phyloP scores from a whole-genome alignment of 1,284 basidiomycete genomes.

The Cutaneotrichosporon mucoides region DNA sequence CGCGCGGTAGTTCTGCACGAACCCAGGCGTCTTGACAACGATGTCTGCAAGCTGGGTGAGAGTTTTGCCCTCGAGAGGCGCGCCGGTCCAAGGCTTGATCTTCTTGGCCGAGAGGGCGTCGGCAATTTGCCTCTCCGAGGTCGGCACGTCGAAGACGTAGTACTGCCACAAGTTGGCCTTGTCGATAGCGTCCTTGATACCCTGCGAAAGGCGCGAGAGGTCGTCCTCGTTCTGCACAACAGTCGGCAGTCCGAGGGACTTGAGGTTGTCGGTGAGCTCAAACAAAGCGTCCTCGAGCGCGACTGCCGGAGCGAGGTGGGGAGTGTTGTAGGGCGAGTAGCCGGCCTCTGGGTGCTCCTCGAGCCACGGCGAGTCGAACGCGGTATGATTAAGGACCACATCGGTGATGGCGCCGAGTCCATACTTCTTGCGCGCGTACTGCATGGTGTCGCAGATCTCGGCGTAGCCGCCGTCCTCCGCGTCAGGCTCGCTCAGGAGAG shows the following conservation, averaged over 20 bases:
- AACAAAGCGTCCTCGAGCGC: slow-evolving; percentile 81
- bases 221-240: slow-evolving; percentile 58
- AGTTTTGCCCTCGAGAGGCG: slow-evolving; percentile 50
- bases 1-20: slow-evolving; percentile 58
- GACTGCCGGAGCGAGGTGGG: slow-evolving; percentile 80
- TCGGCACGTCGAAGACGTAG: slow-evolving; percentile 73
- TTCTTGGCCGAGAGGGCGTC: slow-evolving; percentile 54
- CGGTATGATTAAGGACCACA: slow-evolving; percentile 92
- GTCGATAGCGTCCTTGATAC: slow-evolving; percentile 62
- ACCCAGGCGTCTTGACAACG: slow-evolving; percentile 54
- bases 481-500: slow-evolving; percentile 59
- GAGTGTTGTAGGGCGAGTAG: slow-evolving; percentile 80
- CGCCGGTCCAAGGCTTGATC: slow-evolving; percentile 54
- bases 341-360: slow-evolving; percentile 89
- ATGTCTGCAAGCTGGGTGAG: slow-evolving; percentile 66
- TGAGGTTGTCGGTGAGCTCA: slow-evolving; percentile 67
- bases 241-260: slow-evolving; percentile 65
- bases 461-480: slow-evolving; percentile 55
- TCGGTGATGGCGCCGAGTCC: slow-evolving; percentile 85
- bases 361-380: slow-evolving; percentile 88
- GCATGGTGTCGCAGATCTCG: slow-evolving; percentile 56
- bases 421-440: slow-evolving; percentile 75
- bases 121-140: slow-evolving; percentile 41
- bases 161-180: slow-evolving; percentile 79
- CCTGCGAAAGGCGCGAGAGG: slow-evolving; percentile 61